These are phyloP conservation scores for Hyaloscypha hepaticicola DNA, from an alignment of 495 filamentous ascomycete genomes.

Conservation along the genomic window DNA sequence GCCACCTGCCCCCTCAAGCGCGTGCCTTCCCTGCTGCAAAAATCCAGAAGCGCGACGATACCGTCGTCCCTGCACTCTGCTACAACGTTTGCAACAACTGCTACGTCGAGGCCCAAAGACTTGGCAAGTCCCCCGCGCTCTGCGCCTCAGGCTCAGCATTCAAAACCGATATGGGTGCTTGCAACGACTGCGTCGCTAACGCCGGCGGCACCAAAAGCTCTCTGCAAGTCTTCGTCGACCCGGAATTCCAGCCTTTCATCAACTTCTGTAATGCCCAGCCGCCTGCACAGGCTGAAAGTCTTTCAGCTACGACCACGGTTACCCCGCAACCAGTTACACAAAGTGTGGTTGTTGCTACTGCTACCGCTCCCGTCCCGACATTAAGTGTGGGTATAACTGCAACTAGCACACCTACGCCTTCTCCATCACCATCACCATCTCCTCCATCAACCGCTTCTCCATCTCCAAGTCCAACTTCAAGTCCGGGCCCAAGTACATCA, in stretches of 20 bases:
- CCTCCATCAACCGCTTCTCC: neutral
- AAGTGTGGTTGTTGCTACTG: neutral
- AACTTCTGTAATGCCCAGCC: conserved; percentile 18
- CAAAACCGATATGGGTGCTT: conserved; percentile 34
- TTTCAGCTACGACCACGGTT: neutral
- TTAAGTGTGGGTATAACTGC: neutral
- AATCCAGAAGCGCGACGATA: conserved; percentile 38
- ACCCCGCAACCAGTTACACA: conserved; percentile 20
- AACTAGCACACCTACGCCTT: neutral
- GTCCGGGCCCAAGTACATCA: neutral
- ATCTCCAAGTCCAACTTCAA: neutral
- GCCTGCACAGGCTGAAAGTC: neutral
- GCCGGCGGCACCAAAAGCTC: conserved; percentile 12
- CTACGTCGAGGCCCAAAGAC: conserved; percentile 42
- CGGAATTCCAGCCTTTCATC: conserved; percentile 29
- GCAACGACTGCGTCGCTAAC: conserved; percentile 39
- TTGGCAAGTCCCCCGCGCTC: conserved; percentile 47
- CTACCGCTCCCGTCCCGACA: neutral
- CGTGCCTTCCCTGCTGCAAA: neutral
- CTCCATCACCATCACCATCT: neutral
- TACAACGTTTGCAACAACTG: conserved; percentile 54
- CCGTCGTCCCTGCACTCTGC: conserved; percentile 46
- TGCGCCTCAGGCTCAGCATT: conserved; percentile 48
- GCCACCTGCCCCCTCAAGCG: conserved; percentile 4
- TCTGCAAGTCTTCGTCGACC: conserved; percentile 21